Conservation (phyloP, 1,284 basidiomycete genomes). For the Coniophora puteana region DNA sequence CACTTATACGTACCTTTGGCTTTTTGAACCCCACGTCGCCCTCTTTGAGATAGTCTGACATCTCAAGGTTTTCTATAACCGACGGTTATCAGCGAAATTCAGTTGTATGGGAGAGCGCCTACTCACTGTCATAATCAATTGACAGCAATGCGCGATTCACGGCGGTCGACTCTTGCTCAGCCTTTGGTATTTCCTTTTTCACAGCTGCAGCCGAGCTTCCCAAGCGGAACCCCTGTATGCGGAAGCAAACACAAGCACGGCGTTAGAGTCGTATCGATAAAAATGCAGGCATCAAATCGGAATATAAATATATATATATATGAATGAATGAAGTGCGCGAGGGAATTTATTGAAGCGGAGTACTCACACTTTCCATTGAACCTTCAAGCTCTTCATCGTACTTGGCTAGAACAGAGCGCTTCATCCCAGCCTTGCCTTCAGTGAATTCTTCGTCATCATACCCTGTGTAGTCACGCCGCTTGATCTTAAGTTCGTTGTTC, state of each 20-base stretch:
- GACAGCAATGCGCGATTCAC: slow-evolving; percentile 82
- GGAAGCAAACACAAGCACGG: slow-evolving; percentile 11
- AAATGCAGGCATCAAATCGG: slow-evolving; percentile 2
- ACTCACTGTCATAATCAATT: slow-evolving; percentile 88
- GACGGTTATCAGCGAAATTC: slow-evolving; percentile 10
- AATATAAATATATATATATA: too few relatives aligned
- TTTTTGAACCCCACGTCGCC: slow-evolving; percentile 95
- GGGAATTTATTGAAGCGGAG: slow-evolving; percentile 2
- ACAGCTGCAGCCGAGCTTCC: slow-evolving; percentile 50
- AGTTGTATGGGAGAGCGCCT: background rate
- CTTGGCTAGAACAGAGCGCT: slow-evolving; percentile 84
- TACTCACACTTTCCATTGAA: slow-evolving; percentile 56
- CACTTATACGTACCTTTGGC: slow-evolving; percentile 58
- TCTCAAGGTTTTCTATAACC: slow-evolving; percentile 79
- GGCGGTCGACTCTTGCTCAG: slow-evolving; percentile 54
- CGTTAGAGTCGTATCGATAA: background rate
- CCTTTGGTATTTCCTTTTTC: slow-evolving; percentile 40
- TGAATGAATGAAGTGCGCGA: background rate
- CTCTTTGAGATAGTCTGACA: slow-evolving; percentile 86
- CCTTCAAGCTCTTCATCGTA: slow-evolving; percentile 90
- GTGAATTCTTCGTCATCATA: slow-evolving; percentile 95
- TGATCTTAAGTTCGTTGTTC: slow-evolving; percentile 84
- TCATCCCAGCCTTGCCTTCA: slow-evolving; percentile 71
- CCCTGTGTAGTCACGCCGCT: slow-evolving; percentile 89
- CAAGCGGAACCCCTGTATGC: slow-evolving; percentile 71